A percentile compares a stretch with the other conserved stretches of the same genome.
phyloP scores from a whole-genome alignment of 495 filamentous ascomycete species.

The Cryomyces minteri region DNA sequence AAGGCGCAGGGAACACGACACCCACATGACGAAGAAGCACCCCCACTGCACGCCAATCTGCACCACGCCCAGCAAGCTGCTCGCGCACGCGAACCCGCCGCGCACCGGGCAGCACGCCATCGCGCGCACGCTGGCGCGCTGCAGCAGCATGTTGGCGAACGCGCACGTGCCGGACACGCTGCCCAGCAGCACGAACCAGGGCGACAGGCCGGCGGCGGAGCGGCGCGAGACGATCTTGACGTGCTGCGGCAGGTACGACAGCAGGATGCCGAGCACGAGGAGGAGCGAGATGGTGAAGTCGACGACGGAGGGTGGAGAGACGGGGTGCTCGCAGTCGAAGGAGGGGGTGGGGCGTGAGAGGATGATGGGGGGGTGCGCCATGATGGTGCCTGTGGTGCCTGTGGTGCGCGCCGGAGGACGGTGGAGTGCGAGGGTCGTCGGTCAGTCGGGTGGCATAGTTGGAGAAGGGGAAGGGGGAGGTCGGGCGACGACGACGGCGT shows the following conservation, averaged over 20 bases:
- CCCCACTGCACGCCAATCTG: constrained; percentile 85
- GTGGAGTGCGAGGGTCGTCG: too few species aligned
- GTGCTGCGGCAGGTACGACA: constrained; percentile 93
- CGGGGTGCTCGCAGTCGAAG: too few species aligned
- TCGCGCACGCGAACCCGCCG: constrained; percentile 63
- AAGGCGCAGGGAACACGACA: not conserved
- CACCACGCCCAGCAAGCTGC: constrained; percentile 67
- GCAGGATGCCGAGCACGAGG: constrained; percentile 74
- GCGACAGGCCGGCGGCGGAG: constrained; percentile 90
- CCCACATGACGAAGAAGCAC: constrained; percentile 80
- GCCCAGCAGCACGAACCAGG: constrained; percentile 83
- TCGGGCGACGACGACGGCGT: too few species aligned
- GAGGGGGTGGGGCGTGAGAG: too few species aligned
- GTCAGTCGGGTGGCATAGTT: too few species aligned
- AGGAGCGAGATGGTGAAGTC: constrained; percentile 15
- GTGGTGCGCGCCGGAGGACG: too few species aligned
- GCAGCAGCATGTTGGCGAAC: constrained; percentile 77
- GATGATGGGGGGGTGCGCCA: too few species aligned
- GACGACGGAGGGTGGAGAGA: too few species aligned
- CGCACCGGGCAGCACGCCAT: constrained; percentile 69
- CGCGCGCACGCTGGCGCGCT: constrained; percentile 58
- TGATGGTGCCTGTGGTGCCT: too few species aligned
- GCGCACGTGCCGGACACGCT: constrained; percentile 72
- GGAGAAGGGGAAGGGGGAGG: too few species aligned
- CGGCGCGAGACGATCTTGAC: constrained; percentile 69